A percentile compares a stretch with the other conserved stretches of the same genome.
Evolutionary conservation across 106 monocot species (phyloP).

Genomic region (Acorus gramineus): DNA sequence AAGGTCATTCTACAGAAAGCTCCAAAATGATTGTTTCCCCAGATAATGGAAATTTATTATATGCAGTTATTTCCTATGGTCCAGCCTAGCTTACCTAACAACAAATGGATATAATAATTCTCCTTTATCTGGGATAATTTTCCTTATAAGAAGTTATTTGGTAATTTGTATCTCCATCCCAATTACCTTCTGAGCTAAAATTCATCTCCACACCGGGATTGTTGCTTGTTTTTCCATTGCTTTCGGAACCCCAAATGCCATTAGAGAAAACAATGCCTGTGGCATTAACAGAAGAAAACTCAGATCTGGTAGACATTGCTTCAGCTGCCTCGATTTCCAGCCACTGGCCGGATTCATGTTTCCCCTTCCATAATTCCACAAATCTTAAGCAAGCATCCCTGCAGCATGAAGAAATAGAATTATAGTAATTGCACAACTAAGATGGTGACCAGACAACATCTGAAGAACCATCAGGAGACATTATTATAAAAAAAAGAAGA

Average conservation of each 20-base stretch:
- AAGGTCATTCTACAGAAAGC: too few relatives aligned
- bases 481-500: background rate
- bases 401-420: slow-evolving; percentile 9
- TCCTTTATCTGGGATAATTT: background rate
- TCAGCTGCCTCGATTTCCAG: slow-evolving; percentile 85
- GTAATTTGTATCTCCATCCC: background rate
- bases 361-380: slow-evolving; percentile 76
- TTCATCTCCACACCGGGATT: background rate
- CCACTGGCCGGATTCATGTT: slow-evolving; percentile 96
- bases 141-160: too few relatives aligned
- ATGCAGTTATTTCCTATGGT: too few relatives aligned
- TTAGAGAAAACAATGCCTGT: slow-evolving; percentile 49
- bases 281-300: slow-evolving; percentile 50
- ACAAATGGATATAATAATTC: background rate
- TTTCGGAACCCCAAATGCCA: slow-evolving; percentile 21
- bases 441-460: background rate
- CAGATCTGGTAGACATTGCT: slow-evolving; percentile 54
- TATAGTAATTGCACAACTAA: background rate
- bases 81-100: background rate
- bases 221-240: slow-evolving; percentile 20
- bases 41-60: too few relatives aligned
- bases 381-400: slow-evolving; percentile 67
- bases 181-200: background rate
- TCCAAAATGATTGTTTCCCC: too few relatives aligned
- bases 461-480: background rate